Evolutionary conservation across 73 alveolate genomes (phyloP).

Genomic region (Tetrahymena thermophila): DNA sequence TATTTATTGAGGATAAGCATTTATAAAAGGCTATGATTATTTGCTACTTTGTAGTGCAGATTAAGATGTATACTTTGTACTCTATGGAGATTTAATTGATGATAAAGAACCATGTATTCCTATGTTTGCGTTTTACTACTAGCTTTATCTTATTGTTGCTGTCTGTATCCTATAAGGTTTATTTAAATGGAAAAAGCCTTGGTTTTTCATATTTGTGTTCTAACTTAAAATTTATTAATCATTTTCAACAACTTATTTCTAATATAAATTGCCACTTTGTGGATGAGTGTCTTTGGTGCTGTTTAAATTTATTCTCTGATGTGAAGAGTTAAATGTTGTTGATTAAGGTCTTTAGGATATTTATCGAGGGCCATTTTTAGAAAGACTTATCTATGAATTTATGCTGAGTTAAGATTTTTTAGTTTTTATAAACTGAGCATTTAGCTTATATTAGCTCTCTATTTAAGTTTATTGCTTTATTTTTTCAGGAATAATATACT

Average conservation of each 20-base stretch:
- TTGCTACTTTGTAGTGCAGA: neutral
- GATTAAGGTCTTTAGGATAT: neutral
- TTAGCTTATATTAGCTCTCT: neutral
- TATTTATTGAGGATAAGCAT: neutral
- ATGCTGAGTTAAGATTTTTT: neutral
- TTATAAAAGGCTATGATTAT: neutral
- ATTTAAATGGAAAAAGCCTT: neutral
- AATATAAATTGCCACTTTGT: neutral
- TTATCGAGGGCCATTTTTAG: neutral
- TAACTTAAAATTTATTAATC: neutral
- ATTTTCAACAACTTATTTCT: neutral
- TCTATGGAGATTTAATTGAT: neutral
- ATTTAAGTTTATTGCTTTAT: neutral
- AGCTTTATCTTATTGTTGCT: neutral
- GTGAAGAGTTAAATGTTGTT: neutral
- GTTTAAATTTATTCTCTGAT: neutral
- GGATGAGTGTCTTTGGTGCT: neutral
- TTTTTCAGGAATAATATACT: neutral
- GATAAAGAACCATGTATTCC: neutral
- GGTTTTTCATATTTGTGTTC: neutral
- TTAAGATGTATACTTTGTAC: neutral
- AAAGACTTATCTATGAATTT: neutral
- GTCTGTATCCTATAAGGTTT: neutral
- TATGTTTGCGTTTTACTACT: neutral
- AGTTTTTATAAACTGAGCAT: neutral